Evolutionary conservation across 495 filamentous ascomycete genomes (phyloP).

Genomic region (Aspergillus ellipticus): DNA sequence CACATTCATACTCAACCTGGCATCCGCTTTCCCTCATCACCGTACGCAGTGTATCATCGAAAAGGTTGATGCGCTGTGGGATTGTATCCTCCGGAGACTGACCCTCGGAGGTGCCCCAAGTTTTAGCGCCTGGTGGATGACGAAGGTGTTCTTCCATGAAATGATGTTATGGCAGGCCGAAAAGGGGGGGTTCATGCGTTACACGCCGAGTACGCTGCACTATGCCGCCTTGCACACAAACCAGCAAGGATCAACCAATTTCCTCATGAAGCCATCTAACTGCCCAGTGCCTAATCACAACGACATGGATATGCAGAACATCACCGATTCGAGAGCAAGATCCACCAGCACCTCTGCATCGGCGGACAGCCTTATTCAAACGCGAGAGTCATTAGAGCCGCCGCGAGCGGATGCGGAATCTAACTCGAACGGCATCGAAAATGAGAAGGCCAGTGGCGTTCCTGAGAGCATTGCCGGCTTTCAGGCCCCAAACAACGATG

Average conservation of each 20-base stretch:
- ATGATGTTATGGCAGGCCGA: conserved; percentile 91
- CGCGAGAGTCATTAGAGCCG: conserved; percentile 9
- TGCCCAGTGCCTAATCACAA: conserved; percentile 12
- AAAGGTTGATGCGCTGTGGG: conserved; percentile 43
- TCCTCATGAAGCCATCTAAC: conserved; percentile 23
- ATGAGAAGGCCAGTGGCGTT: conserved; percentile 23
- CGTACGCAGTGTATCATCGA: conserved; percentile 52
- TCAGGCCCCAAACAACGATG: conserved; percentile 41
- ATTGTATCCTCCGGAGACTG: conserved; percentile 42
- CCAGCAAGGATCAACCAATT: conserved; percentile 19
- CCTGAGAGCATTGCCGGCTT: conserved; percentile 29
- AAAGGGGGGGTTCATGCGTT: conserved; percentile 84
- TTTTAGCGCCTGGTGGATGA: conserved; percentile 96
- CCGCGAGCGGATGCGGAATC: conserved; percentile 14
- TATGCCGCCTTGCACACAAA: conserved; percentile 34
- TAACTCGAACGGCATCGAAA: conserved; percentile 11
- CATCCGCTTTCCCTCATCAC: conserved; percentile 69
- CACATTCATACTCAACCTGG: conserved; percentile 71
- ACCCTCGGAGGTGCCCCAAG: conserved; percentile 79
- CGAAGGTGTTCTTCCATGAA: conserved; percentile 96
- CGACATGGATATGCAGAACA: conserved; percentile 10
- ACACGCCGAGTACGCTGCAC: conserved; percentile 45
- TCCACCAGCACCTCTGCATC: conserved; percentile 8
- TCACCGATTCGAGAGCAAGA: conserved; percentile 9
- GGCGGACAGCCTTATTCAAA: conserved; percentile 4